These are phyloP conservation scores for Leishmania guyanensis DNA, from an alignment of 208 protist genomes.

Conservation along the genomic window DNA sequence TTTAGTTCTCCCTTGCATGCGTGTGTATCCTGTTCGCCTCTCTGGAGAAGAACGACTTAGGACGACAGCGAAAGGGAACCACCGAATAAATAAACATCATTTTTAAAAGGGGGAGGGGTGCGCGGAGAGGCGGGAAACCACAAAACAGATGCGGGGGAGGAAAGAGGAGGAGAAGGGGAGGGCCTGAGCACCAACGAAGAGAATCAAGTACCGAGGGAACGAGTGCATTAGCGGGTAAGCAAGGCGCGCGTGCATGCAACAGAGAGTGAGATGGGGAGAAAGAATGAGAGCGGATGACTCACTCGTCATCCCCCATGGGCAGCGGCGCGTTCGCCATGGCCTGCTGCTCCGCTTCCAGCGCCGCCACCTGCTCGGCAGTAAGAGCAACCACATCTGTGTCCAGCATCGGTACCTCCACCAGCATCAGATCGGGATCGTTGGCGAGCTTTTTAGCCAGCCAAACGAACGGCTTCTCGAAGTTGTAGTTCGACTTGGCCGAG, in stretches of 20 bases:
- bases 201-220: not conserved
- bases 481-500: constrained; percentile 99
- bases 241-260: constrained; percentile 5
- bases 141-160: not conserved
- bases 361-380: constrained; percentile 72
- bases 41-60: not conserved
- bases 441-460: constrained; percentile 98
- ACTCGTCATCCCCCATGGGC: constrained; percentile 97
- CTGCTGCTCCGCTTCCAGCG: constrained; percentile 89
- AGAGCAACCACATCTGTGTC: constrained; percentile 74
- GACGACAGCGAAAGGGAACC: not conserved
- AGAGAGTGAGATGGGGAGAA: not conserved
- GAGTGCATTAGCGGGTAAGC: not conserved
- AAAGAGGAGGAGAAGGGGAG: no score
- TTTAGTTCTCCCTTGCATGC: not conserved
- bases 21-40: no score
- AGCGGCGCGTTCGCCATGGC: constrained; percentile 88
- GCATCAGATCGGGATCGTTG: constrained; percentile 95
- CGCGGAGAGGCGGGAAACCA: not conserved
- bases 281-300: constrained; percentile 72
- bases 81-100: not conserved
- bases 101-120: not conserved
- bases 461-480: constrained; percentile 99
- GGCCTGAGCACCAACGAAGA: not conserved
- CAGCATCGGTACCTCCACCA: constrained; percentile 92